Evolutionary conservation across 306 rosid genomes (phyloP).

Genomic region (Fragaria iinumae): DNA sequence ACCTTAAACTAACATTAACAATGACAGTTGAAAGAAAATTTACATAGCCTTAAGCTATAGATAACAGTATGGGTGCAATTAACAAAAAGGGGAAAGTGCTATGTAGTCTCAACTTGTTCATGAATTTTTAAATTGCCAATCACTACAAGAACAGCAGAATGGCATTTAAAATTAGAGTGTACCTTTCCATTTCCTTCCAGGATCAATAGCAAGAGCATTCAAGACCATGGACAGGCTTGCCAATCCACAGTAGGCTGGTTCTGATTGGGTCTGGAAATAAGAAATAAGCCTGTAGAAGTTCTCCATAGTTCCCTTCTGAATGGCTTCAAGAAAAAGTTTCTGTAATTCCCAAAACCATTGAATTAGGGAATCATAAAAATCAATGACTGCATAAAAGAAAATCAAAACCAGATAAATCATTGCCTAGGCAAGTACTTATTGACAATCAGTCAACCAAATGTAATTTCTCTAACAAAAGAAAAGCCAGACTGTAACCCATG

Average conservation of each 20-base stretch:
- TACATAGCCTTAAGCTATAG: neutral
- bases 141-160: neutral
- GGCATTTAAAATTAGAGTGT: neutral
- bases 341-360: conserved; percentile 31
- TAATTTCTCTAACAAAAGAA: neutral
- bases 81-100: neutral
- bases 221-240: conserved; percentile 92
- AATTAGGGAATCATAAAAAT: neutral
- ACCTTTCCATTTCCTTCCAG: conserved; percentile 98
- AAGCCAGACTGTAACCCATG: neutral
- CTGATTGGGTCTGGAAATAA: conserved; percentile 85
- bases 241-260: conserved; percentile 90
- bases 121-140: neutral
- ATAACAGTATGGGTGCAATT: neutral
- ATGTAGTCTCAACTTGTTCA: neutral
- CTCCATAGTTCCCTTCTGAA: conserved; percentile 83
- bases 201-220: conserved; percentile 94
- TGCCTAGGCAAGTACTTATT: neutral
- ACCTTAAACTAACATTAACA: neutral
- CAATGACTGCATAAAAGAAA: neutral
- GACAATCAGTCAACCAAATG: neutral
- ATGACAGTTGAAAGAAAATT: neutral
- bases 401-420: neutral
- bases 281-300: conserved; percentile 78
- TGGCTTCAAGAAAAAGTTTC: conserved; percentile 73